These are phyloP conservation scores for Colletotrichum endophyticum DNA, from an alignment of 2,329 filamentous ascomycete species.

Conservation along the genomic window DNA sequence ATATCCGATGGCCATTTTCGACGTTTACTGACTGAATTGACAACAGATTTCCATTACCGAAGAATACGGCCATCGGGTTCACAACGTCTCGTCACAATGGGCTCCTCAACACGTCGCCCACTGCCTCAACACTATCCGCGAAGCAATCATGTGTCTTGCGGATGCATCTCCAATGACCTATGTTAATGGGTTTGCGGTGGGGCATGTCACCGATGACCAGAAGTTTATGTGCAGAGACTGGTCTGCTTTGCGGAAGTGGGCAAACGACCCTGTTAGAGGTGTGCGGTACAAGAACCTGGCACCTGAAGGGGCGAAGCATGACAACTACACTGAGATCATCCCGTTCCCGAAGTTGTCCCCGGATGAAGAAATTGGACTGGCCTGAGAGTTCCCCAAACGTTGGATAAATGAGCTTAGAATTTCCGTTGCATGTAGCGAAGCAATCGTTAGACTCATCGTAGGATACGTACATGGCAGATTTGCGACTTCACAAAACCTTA, in stretches of 20 bases:
- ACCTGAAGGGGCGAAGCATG: background rate
- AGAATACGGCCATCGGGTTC: background rate
- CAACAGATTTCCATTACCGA: constrained; percentile 5
- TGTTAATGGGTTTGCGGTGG: background rate
- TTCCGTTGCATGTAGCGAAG: background rate
- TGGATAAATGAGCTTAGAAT: background rate
- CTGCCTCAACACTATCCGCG: background rate
- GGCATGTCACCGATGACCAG: constrained; percentile 4
- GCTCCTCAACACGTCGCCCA: background rate
- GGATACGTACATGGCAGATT: background rate
- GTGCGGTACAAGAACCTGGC: constrained; percentile 2
- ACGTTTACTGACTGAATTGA: background rate
- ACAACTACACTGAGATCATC: constrained; percentile 1
- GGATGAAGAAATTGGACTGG: background rate
- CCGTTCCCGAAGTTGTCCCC: background rate
- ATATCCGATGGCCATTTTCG: fast-evolving
- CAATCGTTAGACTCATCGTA: background rate
- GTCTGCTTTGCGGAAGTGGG: background rate
- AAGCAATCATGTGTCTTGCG: constrained; percentile 6
- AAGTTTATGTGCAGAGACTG: constrained; percentile 10
- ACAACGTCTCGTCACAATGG: constrained; percentile 6
- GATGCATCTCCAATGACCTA: constrained; percentile 9
- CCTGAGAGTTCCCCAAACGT: background rate
- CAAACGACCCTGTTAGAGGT: background rate
- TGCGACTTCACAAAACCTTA: background rate